Evolutionary conservation across 257 asterid genomes (phyloP), one percentile per base, ranked within the genome.

Genomic region (Fraxinus quadrangulata): DNA sequence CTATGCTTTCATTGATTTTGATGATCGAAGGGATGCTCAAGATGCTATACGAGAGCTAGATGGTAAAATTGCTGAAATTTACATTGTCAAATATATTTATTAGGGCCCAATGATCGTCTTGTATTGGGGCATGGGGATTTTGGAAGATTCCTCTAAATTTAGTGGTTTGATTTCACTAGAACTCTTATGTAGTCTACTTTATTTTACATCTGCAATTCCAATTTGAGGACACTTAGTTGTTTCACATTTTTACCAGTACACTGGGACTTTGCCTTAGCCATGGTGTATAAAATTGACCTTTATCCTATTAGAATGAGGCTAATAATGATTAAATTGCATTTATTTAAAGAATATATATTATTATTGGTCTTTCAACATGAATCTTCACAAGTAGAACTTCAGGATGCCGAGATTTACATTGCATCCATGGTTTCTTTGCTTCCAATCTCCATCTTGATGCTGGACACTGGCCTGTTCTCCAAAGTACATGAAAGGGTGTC

Each of bases 1-100:
- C 81, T 92, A 94, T 77, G 98, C 97, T 47, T 94, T 94, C 85
- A 81, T 94, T 71, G 98, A 94, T 74, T 94, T 94, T 78, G 98
- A 94, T 75, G 98, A 94, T 83, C 82, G 82, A 68, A 88, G 97
- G 81, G 98, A 94, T 87, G 98, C 98, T 30, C 92, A 89, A 81
- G 98, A 94, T 86, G 98, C 98, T 39, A 94, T 94, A 70, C 89
- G 88, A 72, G 97, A 87, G 47, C 72, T 94, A 67, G 98, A 94
- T 83, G 96, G 98, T 94, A 81, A 61, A 79, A 2, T 59, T 54
- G 28, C 39, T 26, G 54, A 28, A 56, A 3, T 40, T 69, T 26
- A 23, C 33, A 9, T 23, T 26, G 34, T 26, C 6, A 63, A 63
- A 63, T 26, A 26, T 63, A 21, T 16, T 61, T 4, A 8, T 61